A percentile compares a stretch with the other conserved stretches of the same genome.
These are phyloP conservation scores for Heimioporus sp. DNA, from an alignment of 768 basidiomycete genomes.

Conservation along the genomic window DNA sequence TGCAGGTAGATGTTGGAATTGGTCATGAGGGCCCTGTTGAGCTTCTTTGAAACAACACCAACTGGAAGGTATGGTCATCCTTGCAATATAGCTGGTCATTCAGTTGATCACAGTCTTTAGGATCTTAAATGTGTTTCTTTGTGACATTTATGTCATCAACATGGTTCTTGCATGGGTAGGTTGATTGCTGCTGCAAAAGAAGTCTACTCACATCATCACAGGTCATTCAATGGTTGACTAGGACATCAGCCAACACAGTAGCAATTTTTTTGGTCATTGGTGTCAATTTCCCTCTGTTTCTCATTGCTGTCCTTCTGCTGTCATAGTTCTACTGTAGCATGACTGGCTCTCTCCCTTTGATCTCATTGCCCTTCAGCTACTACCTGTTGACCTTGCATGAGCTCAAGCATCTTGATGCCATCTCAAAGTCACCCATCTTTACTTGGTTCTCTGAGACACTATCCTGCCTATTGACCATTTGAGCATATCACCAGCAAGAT, in stretches of 20 bases:
- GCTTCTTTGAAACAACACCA: slow-evolving; percentile 90
- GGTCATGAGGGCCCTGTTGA: slow-evolving; percentile 78
- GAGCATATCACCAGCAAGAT: slow-evolving; percentile 70
- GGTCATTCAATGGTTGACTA: slow-evolving; percentile 66
- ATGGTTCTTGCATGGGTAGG: slow-evolving; percentile 68
- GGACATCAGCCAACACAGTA: slow-evolving; percentile 57
- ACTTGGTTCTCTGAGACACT: slow-evolving; percentile 82
- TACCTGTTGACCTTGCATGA: slow-evolving; percentile 86
- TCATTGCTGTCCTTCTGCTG: slow-evolving; percentile 72
- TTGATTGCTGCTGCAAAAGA: not conserved
- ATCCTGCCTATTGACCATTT: slow-evolving; percentile 77
- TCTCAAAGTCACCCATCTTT: slow-evolving; percentile 89
- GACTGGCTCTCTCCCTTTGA: slow-evolving; percentile 35
- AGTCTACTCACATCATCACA: slow-evolving; percentile 11
- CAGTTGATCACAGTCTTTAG: slow-evolving; percentile 33
- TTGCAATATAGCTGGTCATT: not conserved
- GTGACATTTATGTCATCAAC: slow-evolving; percentile 86
- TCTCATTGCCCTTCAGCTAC: slow-evolving; percentile 48
- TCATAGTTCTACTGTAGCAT: slow-evolving; percentile 78
- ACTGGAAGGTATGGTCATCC: slow-evolving; percentile 59
- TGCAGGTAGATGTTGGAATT: slow-evolving; percentile 68
- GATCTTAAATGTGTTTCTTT: slow-evolving; percentile 87
- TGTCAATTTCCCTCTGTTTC: slow-evolving; percentile 76
- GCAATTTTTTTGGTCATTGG: slow-evolving; percentile 75
- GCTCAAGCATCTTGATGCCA: slow-evolving; percentile 84